Base-by-base conservation (phyloP, 805 yeast genomes). In the Alloascoidea africana region DNA sequence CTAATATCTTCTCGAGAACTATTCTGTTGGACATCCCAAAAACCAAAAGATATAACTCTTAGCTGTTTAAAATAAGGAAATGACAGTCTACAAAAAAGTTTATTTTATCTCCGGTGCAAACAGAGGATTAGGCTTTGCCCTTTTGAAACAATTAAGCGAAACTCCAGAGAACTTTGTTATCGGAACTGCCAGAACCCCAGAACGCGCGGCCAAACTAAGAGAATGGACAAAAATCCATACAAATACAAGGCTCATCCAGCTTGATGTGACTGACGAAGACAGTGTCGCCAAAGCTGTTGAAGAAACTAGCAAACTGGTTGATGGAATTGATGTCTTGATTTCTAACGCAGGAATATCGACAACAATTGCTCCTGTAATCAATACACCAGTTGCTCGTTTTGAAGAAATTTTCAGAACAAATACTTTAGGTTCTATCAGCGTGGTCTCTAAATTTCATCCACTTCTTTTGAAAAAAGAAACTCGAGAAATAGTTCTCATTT, bases 51-150 rank as follows among this genome's bases (percentile, higher is more conserved):
- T n/a, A n/a, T n/a, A n/a, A n/a, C n/a, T n/a, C n/a, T n/a, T n/a
- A n/a, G n/a, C n/a, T n/a, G n/a, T n/a, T n/a, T n/a, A n/a, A n/a
- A n/a, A n/a, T n/a, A n/a, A n/a, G n/a, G n/a, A n/a, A n/a, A n/a
- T n/a, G n/a, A n/a, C n/a, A n/a, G n/a, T n/a, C n/a, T n/a, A n/a
- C n/a, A n/a, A n/a, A n/a, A n/a, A n/a, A n/a, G 44, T 44, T 15
- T 59, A 59, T 45, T 50, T 57, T n/a, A 41, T 59, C 35, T 47
- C 59, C 11, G 65, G 66, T 16, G 58, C 58, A 18, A 53, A 53
- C 39, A 48, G 59, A 36, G 65, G 65, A 3, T 55, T 61, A 38
- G 65, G 65, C 3, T 49, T 51, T 16, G 47, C 38, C 4, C 32
- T 60, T 4, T 60, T 50, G 19, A 48, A 53, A 36, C 44, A 42